Evolutionary conservation across 495 filamentous ascomycete species (phyloP), one percentile per base, ranked within the genome.

Genomic region (Penicillium crystallinum): DNA sequence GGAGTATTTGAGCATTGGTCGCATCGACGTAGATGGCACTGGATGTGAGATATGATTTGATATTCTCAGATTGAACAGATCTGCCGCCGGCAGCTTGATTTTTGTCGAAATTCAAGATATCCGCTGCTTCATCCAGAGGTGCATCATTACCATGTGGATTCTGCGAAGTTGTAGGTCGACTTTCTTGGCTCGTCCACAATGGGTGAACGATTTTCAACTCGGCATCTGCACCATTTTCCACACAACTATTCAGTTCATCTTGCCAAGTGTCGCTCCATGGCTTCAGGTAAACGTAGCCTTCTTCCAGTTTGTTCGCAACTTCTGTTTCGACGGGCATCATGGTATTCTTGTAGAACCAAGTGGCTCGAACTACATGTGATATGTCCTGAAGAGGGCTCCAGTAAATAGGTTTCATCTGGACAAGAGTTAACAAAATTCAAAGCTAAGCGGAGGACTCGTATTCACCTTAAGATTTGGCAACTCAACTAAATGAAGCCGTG

Each of bases 301-400:
- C 80, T 58, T 98, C 93, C 0, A 98, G 77, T 63, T 90, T 88
- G 64, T 97, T 97, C 25, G 93, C 91, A 33, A 96, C 85, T n/a
- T 82, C 77, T 4, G 88, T 80, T 58, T 96, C 89, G 8, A 98
- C 84, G 1, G 93, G 93, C 23, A 86, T 71, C 89, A 97, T 95
- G 3, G 89, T 90, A 61, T 96, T 90, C 62, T 84, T 86, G 67
- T 97, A 97, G 63, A 98, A 97, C 93, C 93, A 98, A 0, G 93
- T 97, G 1, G 88, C 91, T 35, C 93, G 81, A 61, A 88, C 71
- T 7, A 97, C 91, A 9, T 77, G 75, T 8, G 89, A 85, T 14
- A 96, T 79, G 62, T 98, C 93, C 56, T 95, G 88, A 18, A 97
- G 79, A n/a, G 93, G 92, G 30, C 84, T 90, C 93, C 93, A 98